Conservation (phyloP, 352 stramenopile genomes). For the Phytophthora podocarpi region DNA sequence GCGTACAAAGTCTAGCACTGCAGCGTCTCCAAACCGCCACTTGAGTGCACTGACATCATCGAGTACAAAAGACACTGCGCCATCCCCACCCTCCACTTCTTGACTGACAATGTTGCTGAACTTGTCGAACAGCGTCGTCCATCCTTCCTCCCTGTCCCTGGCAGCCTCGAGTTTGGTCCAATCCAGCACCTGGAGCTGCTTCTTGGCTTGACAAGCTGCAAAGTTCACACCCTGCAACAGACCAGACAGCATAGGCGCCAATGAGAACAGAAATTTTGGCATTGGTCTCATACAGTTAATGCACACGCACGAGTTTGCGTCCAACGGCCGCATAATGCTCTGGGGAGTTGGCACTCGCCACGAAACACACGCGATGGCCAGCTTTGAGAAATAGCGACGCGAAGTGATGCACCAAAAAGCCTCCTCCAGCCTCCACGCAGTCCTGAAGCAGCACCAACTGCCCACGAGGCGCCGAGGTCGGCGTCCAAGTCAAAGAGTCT, state of each 20-base stretch:
- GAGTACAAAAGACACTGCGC: slow-evolving; percentile 62
- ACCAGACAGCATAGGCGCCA: too few relatives aligned
- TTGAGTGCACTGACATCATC: slow-evolving; percentile 71
- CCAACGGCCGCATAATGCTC: slow-evolving; percentile 70
- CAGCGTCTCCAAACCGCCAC: slow-evolving; percentile 50
- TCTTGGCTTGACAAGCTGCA: slow-evolving; percentile 33
- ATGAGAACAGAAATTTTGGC: too few relatives aligned
- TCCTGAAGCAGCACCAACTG: slow-evolving; percentile 69
- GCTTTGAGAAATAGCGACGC: slow-evolving; percentile 73
- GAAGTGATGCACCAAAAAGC: slow-evolving; percentile 80
- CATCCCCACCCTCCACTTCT: slow-evolving; percentile 1
- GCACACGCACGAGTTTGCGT: slow-evolving; percentile 58
- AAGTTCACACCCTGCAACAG: slow-evolving; percentile 71
- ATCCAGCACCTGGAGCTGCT: slow-evolving; percentile 50
- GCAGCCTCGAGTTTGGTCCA: slow-evolving; percentile 30
- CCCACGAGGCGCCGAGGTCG: slow-evolving; percentile 48
- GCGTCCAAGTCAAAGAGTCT: slow-evolving; percentile 59
- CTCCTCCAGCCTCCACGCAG: slow-evolving; percentile 51
- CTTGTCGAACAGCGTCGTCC: slow-evolving; percentile 41
- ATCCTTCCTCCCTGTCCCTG: slow-evolving; percentile 1
- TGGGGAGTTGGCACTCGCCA: slow-evolving; percentile 47
- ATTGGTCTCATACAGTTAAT: too few relatives aligned
- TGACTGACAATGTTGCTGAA: slow-evolving; percentile 19
- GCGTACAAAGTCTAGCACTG: slow-evolving; percentile 60
- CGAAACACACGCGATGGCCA: slow-evolving; percentile 68